Base-by-base conservation (phyloP, 306 rosid species). In the Vigna nakashimae region DNA sequence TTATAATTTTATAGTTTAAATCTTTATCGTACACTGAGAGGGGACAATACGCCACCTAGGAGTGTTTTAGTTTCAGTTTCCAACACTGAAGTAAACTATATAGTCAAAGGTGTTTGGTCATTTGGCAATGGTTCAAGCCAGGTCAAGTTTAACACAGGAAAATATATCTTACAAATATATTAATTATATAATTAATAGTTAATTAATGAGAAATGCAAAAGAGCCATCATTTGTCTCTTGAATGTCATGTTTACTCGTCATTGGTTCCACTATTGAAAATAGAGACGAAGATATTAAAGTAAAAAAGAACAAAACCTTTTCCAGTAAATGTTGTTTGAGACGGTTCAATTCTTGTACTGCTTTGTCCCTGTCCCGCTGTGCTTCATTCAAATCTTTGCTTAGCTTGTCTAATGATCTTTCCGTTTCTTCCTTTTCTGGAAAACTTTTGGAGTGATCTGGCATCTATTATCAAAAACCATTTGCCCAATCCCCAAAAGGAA, bases 271-370 rank as follows among this genome's bases (percentile, higher is more conserved):
- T 22, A 69, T 24, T 50, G 34, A 60, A 52, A 55, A 50, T 49
- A 58, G 16, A 71, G 65, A 76, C 16, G 24, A 49, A 42, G 42
- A 7, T 15, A 68, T 12, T 8, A 16, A 56, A 55, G 12, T 26
- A 14, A 55, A 1, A 65, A 77, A 65, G 26, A 26, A 77, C 20
- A 62, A 38, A 80, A 92, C 98, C 98, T 93, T 93, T 76, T 91
- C 93, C 78, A 93, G 78, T 60, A 93, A 84, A 84, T 93, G 98
- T 75, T 93, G 98, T 83, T 93, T 93, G 71, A 93, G 98, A 49
- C 98, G 98, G 16, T 84, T 48, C 89, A 93, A 83, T 69, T 91
- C 84, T 43, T 91, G 98, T 69, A 85, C 55, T 57, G 87, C 91
- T 84, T 89, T 93, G 84, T 93, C 98, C 87, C 87, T 91, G 59